Percentiles rank a stretch among this genome's conserved stretches.
These are phyloP conservation scores for Quercus lobata DNA, from an alignment of 331 rosid species.

Conservation along the genomic window DNA sequence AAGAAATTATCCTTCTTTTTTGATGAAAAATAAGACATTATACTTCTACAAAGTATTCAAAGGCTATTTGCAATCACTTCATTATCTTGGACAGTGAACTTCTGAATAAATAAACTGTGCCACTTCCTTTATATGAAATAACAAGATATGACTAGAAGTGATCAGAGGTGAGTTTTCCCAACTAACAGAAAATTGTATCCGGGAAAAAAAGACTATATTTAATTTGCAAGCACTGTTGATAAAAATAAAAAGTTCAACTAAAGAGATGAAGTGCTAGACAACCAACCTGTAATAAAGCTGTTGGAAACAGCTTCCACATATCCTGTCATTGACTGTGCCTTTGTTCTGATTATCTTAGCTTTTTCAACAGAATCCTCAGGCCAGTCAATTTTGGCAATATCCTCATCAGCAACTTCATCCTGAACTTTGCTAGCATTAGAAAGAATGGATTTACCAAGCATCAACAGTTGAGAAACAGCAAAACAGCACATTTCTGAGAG, in stretches of 20 bases:
- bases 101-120: background rate
- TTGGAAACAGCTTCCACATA: constrained; percentile 80
- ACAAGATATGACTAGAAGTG: background rate
- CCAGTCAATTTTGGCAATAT: constrained; percentile 60
- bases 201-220: background rate
- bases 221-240: background rate
- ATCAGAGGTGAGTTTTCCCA: background rate
- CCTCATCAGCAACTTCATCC: constrained; percentile 42
- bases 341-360: constrained; percentile 80
- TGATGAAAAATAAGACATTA: background rate
- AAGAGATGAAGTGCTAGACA: background rate
- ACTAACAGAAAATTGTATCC: background rate
- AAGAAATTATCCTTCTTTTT: background rate
- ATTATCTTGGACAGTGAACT: background rate
- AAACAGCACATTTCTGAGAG: constrained; percentile 93
- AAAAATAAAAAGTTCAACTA: background rate
- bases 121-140: background rate
- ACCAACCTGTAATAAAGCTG: constrained; percentile 77
- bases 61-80: background rate
- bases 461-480: constrained; percentile 79
- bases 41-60: background rate
- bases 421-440: constrained; percentile 62
- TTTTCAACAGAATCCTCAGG: constrained; percentile 86
- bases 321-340: constrained; percentile 70
- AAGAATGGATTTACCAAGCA: constrained; percentile 75